phyloP scores from a whole-genome alignment of 2,329 filamentous ascomycete genomes.

The Penicillium sp. region DNA sequence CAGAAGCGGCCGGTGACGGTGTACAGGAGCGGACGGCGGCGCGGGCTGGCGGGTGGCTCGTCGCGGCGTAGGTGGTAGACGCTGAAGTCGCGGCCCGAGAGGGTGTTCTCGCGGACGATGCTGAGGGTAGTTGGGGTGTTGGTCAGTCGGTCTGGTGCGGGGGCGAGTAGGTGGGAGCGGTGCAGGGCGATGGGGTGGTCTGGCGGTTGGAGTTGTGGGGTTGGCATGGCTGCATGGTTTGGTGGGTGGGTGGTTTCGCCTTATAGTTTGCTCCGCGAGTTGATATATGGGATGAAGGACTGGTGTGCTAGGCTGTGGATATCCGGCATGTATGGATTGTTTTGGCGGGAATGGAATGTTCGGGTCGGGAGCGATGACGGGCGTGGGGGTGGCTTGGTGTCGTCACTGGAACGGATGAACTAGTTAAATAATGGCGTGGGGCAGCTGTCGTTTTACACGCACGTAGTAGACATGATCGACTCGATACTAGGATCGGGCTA shows the following conservation, averaged over 20 bases:
- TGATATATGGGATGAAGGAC: too few relatives aligned
- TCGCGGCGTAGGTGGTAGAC: slow-evolving; percentile 18
- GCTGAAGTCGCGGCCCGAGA: slow-evolving; percentile 13
- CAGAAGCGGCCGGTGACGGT: slow-evolving; percentile 19
- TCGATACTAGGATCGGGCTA: too few relatives aligned
- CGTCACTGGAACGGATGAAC: too few relatives aligned
- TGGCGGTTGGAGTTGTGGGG: slow-evolving; percentile 18
- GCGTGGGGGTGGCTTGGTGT: too few relatives aligned
- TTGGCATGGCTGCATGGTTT: slow-evolving; percentile 9
- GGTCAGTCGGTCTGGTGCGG: slow-evolving; percentile 22
- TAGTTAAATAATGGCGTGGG: too few relatives aligned
- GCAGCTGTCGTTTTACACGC: too few relatives aligned
- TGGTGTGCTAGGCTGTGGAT: too few relatives aligned
- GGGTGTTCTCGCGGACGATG: slow-evolving; percentile 15
- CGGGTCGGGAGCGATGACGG: too few relatives aligned
- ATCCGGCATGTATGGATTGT: too few relatives aligned
- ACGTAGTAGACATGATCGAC: too few relatives aligned
- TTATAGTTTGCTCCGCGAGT: too few relatives aligned
- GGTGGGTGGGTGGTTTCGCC: not conserved
- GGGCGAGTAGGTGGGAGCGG: slow-evolving; percentile 22
- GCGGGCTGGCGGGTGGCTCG: slow-evolving; percentile 16
- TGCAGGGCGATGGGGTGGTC: slow-evolving; percentile 23
- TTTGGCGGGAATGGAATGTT: too few relatives aligned
- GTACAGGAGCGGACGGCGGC: slow-evolving; percentile 16
- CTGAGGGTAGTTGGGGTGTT: slow-evolving; percentile 23